Evolutionary conservation across 257 asterid genomes (phyloP).

Genomic region (Solanum sejunctum): DNA sequence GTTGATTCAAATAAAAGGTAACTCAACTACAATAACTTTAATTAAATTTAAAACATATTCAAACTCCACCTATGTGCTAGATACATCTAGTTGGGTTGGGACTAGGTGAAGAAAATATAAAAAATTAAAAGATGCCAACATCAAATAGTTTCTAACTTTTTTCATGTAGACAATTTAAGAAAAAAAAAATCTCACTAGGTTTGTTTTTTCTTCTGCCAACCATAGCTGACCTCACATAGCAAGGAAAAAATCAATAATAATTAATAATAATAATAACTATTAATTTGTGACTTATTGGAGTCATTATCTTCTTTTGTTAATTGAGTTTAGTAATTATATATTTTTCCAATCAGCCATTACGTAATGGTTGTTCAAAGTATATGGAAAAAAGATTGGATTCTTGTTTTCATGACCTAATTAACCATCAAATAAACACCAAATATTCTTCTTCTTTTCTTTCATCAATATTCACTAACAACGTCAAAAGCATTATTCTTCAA

Average conservation of each 20-base stretch:
- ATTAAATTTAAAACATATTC: neutral
- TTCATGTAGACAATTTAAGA: neutral
- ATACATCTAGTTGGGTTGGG: neutral
- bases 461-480: neutral
- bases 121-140: neutral
- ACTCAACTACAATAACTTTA: neutral
- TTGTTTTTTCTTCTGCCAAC: neutral
- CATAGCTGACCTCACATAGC: conserved; percentile 5
- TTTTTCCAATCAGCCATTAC: neutral
- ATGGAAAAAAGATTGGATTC: conserved; percentile 3
- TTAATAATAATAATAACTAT: neutral
- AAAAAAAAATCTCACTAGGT: neutral
- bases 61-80: neutral
- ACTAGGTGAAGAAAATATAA: neutral
- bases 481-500: neutral
- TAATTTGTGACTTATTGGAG: neutral
- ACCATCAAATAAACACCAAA: neutral
- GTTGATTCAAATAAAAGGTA: neutral
- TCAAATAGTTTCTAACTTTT: neutral
- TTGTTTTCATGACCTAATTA: conserved; percentile 6
- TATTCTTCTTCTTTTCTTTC: neutral
- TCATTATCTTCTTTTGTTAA: neutral
- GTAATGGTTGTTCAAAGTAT: conserved; percentile 4
- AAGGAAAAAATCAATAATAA: neutral
- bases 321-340: neutral